phyloP scores from a whole-genome alignment of 2,329 filamentous ascomycete species.

The Penicillium sp. region DNA sequence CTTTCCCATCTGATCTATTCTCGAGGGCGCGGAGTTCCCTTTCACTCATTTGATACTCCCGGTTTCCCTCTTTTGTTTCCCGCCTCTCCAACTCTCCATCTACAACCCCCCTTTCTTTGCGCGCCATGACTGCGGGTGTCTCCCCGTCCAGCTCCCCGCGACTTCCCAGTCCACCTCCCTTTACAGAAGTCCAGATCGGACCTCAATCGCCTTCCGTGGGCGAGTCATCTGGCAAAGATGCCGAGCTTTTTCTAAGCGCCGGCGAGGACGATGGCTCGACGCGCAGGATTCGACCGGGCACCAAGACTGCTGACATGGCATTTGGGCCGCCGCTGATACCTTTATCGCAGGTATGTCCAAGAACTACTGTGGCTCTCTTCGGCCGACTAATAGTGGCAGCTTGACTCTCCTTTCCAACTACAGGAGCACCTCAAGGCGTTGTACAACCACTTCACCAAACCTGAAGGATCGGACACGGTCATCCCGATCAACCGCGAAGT shows the following conservation, averaged over 20 bases:
- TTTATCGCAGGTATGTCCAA: conserved; percentile 67
- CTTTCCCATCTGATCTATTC: conserved; percentile 13
- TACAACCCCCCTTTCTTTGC: conserved; percentile 1
- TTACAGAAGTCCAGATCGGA: conserved; percentile 89
- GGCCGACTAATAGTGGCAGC: conserved; percentile 51
- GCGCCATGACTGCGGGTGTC: conserved; percentile 43
- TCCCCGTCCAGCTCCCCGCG: conserved; percentile 75
- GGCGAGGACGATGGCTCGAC: conserved; percentile 69
- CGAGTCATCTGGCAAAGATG: conserved; percentile 58
- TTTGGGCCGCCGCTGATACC: conserved; percentile 86
- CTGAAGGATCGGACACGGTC: conserved; percentile 56
- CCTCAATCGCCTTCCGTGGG: conserved; percentile 71
- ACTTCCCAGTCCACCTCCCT: conserved; percentile 89
- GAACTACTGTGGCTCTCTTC: conserved; percentile 2
- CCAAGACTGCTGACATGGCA: conserved; percentile 88
- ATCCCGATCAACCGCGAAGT: conserved; percentile 72
- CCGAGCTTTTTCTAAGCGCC: conserved; percentile 55
- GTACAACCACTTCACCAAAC: conserved; percentile 75
- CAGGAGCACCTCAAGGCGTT: conserved; percentile 95
- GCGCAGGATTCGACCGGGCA: conserved; percentile 86
- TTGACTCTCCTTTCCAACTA: conserved; percentile 94
- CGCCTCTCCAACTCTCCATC: conserved; percentile 6
- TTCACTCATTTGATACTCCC: conserved; percentile 18
- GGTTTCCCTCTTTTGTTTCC: conserved; percentile 14
- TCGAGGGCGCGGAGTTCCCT: conserved; percentile 13